Percentiles rank a stretch among this genome's conserved stretches.
Evolutionary conservation across 139 green algal genomes (phyloP).

Genomic region (Tetratostichococcus sp.): DNA sequence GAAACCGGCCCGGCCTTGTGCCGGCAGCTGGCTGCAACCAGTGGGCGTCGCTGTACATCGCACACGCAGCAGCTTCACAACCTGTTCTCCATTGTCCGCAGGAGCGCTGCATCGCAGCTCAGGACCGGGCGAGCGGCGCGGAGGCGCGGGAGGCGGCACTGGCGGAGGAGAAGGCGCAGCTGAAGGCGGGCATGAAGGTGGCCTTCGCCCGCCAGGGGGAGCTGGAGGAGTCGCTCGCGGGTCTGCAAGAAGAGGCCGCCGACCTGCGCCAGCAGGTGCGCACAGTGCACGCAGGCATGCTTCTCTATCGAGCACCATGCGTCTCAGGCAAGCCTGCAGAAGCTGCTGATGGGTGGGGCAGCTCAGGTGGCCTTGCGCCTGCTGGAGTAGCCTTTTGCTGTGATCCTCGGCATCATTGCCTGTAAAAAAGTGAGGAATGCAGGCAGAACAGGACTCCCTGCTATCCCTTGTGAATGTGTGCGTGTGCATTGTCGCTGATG

Average conservation of each 20-base stretch:
- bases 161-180: conserved; percentile 17
- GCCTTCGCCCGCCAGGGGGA: conserved; percentile 13
- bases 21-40: not conserved
- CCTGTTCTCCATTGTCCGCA: not conserved
- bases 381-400: no score
- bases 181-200: conserved; percentile 13
- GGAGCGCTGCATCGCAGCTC: not conserved
- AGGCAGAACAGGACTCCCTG: no score
- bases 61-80: not conserved
- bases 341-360: no score
- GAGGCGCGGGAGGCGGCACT: conserved; percentile 16
- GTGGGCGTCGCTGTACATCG: no score
- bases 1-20: no score
- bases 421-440: no score
- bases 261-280: conserved; percentile 2
- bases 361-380: no score
- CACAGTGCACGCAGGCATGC: no score
- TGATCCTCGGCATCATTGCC: no score
- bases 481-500: conserved; percentile 12
- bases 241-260: conserved; percentile 6
- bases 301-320: no score
- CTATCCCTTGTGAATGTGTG: no score
- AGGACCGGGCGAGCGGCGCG: not conserved
- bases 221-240: conserved; percentile 18
- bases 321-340: no score